phyloP scores from a whole-genome alignment of 768 basidiomycete species.

The Pholiota molesta region DNA sequence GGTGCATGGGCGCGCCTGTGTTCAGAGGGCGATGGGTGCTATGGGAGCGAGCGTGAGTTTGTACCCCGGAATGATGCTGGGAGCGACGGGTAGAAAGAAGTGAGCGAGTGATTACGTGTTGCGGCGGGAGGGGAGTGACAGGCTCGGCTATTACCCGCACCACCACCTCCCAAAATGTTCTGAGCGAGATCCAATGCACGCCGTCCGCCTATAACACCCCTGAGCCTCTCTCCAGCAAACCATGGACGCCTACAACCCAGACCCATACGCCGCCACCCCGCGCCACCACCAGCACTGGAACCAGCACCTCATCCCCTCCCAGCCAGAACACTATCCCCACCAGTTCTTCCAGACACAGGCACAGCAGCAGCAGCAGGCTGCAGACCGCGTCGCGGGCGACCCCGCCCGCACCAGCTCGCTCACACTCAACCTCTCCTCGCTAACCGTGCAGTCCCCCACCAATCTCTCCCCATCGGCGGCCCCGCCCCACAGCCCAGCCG shows the following conservation, averaged over 20 bases:
- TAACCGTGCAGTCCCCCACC: conserved; percentile 68
- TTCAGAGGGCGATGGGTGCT: background rate
- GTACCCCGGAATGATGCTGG: background rate
- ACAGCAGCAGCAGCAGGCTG: no score
- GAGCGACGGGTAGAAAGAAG: background rate
- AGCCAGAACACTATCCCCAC: no score
- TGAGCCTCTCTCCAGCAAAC: background rate
- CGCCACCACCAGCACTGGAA: conserved; percentile 14
- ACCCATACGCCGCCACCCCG: conserved; percentile 27
- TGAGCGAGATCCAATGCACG: background rate
- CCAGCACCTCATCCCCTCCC: no score
- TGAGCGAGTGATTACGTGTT: conserved; percentile 1
- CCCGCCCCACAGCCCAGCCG: conserved; percentile 41
- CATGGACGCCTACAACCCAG: conserved; percentile 1
- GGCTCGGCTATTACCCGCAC: background rate
- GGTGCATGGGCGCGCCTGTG: background rate
- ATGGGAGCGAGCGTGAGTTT: background rate
- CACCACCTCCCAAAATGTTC: background rate
- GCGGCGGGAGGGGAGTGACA: background rate
- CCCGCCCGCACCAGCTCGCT: conserved; percentile 39
- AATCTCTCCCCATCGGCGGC: conserved; percentile 62
- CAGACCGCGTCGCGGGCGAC: conserved; percentile 11
- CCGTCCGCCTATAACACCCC: background rate
- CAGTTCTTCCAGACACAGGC: no score
- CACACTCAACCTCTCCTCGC: conserved; percentile 68